Evolutionary conservation across 1,284 basidiomycete genomes (phyloP), one percentile per base, ranked within the genome.

Genomic region (Erythrobasidium hasegawianum): DNA sequence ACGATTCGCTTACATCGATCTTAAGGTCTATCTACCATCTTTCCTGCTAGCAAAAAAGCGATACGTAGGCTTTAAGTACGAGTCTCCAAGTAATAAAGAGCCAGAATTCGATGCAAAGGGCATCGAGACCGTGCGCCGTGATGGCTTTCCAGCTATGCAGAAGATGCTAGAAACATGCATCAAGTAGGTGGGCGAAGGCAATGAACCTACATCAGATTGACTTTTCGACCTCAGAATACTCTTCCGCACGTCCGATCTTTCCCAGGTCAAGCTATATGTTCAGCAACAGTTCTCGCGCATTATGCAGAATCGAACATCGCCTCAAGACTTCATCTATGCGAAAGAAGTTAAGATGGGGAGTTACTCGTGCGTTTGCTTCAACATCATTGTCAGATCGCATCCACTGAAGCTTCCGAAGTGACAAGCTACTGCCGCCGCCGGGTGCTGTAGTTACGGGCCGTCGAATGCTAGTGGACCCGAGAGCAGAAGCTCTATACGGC

Each of bases 11-110:
- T n/a, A n/a, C n/a, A n/a, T n/a, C n/a, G n/a, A n/a, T n/a, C n/a
- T n/a, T n/a, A 69, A 92, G 89, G 89, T 97, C 2, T 98, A 97
- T 77, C 83, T 93, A 58, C 94, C 92, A 1, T 94, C 89, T 69
- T 86, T 97, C 0, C 82, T 98, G 22, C 84, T 97, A 80, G 91
- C 94, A 0, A 98, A 98, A 81, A 97, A 97, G 76, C 85, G 93
- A 68, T 97, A 97, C 73, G 94, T 96, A 9, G 95, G 95, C 1
- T 93, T 90, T 81, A 96, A 94, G 77, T 97, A 88, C 72, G 96
- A 98, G 77, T 83, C 80, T 60, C 83, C 86, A 0, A 87, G 91
- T 69, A 90, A 96, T 16, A 76, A 70, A 1, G 86, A 88, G 59
- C 90, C 93, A 0, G 81, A 80, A 0, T 97, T 98, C 72, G 95